Percentiles rank a stretch among this genome's conserved stretches.
Conservation (phyloP, 306 rosid species). For the Gastrolobium villosum region DNA sequence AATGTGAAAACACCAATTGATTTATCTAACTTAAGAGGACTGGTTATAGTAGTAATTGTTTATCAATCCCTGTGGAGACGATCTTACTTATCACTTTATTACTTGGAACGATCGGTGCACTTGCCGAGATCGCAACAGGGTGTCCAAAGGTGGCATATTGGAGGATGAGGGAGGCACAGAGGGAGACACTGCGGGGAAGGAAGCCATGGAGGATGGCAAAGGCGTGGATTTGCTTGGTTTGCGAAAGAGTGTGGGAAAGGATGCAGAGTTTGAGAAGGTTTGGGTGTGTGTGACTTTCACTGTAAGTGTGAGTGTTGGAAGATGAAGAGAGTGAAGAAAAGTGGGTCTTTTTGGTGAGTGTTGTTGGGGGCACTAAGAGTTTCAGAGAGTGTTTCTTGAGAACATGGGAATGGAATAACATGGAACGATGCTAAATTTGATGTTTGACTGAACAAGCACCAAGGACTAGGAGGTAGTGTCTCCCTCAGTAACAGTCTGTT, state of each 20-base stretch:
- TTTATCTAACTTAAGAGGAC: no score
- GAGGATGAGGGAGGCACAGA: constrained; percentile 81
- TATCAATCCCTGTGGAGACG: no score
- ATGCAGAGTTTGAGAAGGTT: constrained; percentile 64
- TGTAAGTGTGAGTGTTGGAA: constrained; percentile 9
- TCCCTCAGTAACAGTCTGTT: no score
- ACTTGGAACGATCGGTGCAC: no score
- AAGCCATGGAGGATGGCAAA: constrained; percentile 60
- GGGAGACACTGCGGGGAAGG: constrained; percentile 76
- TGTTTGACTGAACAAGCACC: background rate
- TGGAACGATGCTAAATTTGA: constrained; percentile 37
- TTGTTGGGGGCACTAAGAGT: constrained; percentile 17
- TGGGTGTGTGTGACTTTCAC: constrained; percentile 40
- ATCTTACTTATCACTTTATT: no score
- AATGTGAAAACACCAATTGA: no score
- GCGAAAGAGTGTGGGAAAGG: constrained; percentile 57
- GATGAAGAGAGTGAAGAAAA: constrained; percentile 35
- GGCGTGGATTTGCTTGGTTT: constrained; percentile 82
- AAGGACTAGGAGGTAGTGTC: background rate
- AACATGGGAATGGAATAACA: constrained; percentile 53
- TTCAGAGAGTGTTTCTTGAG: constrained; percentile 39
- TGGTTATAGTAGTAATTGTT: no score
- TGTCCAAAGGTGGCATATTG: constrained; percentile 66
- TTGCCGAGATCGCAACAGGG: no score
- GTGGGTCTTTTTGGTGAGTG: constrained; percentile 23